Conservation (phyloP, 495 filamentous ascomycete genomes). For the Podospora bellae-mahoneyi region DNA sequence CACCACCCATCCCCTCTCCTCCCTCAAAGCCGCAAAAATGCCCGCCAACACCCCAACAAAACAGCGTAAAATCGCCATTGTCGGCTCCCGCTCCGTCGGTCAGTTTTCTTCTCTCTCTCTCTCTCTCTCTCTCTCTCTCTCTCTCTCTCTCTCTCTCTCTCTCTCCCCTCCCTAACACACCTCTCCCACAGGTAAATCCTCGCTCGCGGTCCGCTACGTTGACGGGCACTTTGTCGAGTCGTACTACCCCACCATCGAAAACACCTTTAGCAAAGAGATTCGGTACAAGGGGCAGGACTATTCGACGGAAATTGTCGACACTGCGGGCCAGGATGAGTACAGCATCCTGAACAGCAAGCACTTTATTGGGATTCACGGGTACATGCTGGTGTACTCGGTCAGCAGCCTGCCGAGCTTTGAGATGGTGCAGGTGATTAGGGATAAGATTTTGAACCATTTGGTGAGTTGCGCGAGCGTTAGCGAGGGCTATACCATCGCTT, state of each 20-base stretch:
- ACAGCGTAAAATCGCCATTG: slow-evolving; percentile 96
- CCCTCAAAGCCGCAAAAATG: slow-evolving; percentile 56
- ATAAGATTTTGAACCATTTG: slow-evolving; percentile 96
- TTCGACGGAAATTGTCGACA: slow-evolving; percentile 97
- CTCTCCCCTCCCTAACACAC: not conserved
- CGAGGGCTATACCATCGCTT: not conserved
- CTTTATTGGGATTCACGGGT: slow-evolving; percentile 98
- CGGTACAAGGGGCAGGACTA: slow-evolving; percentile 88
- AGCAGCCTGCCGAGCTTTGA: slow-evolving; percentile 91
- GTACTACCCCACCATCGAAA: slow-evolving; percentile 99
- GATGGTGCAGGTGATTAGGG: slow-evolving; percentile 90
- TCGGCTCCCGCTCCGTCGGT: slow-evolving; percentile 97
- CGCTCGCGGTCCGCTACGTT: slow-evolving; percentile 94
- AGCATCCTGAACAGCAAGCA: slow-evolving; percentile 97
- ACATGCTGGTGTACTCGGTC: slow-evolving; percentile 97
- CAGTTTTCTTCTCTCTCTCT: slow-evolving; percentile 34
- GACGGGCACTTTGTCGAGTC: slow-evolving; percentile 97
- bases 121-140: slow-evolving; percentile 9
- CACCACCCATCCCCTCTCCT: not conserved
- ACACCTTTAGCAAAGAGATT: slow-evolving; percentile 95
- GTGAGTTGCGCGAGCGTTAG: slow-evolving; percentile 49
- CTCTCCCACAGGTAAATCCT: slow-evolving; percentile 83
- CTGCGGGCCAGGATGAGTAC: slow-evolving; percentile 98
- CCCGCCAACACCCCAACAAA: slow-evolving; percentile 63
- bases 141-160: not conserved